Evolutionary conservation across 1,284 basidiomycete genomes (phyloP), one percentile per base, ranked within the genome.

Genomic region (Moesziomyces parantarcticus): DNA sequence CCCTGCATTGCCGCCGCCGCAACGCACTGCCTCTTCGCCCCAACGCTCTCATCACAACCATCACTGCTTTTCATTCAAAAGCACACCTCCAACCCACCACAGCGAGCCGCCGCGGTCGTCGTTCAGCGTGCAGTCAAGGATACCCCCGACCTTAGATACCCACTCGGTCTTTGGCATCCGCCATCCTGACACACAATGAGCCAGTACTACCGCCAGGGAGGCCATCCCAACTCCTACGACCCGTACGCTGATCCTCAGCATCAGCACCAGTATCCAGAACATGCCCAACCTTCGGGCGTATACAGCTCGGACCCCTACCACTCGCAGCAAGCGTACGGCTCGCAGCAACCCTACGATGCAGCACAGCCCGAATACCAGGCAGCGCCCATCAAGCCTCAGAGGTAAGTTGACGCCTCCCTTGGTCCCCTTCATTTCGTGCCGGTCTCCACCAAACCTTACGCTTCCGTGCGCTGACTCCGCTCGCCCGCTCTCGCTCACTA

Each of bases 341-440:
- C 51, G 41, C 48, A 61, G 34, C 55, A 48, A 14, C 49, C 52
- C 18, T 58, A 69, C 48, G 56, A 54, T 39, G 13, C 49, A 11
- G 43, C 44, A 13, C 56, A 69, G 40, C 61, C 67, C n/a, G 56
- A 64, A 26, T 64, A 59, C 36, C 58, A 64, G 32, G 50, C 57
- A 4, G 56, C 61, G 40, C 67, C 67, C 29, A 41, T 64, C 53
- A 70, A 56, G 44, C 61, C 61, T 43, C 53, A 53, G 45, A 60
- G 67, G 67, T 70, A 60, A 54, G 61, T 45, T 52, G 29, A 13
- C 29, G 29, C 29, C 10, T 32, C 29, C 29, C 29, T 16, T 44
- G 25, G 29, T 14, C 5, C 26, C 39, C 50, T 53, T 52, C 54
- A 55, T 51, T 39, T 44, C 29, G 22, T 36, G 14, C 26, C n/a